Conservation (phyloP, 2,329 filamentous ascomycete genomes). For the Pseudogymnoascus sp. region DNA sequence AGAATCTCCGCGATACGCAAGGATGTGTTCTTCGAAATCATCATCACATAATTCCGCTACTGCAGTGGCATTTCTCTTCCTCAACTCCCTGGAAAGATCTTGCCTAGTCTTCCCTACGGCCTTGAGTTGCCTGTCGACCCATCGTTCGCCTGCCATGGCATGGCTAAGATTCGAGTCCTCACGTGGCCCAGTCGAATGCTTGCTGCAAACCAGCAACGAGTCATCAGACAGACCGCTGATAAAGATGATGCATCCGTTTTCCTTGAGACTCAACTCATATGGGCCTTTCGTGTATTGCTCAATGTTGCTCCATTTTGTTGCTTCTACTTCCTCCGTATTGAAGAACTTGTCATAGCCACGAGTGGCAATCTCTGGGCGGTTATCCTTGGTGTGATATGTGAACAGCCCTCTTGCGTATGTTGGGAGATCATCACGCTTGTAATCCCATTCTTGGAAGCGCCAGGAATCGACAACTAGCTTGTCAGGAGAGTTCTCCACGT, state of each 20-base stretch:
- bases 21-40: slow-evolving; percentile 90
- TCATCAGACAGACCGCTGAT: slow-evolving; percentile 85
- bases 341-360: slow-evolving; percentile 99
- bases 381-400: slow-evolving; percentile 63
- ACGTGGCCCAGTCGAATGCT: slow-evolving; percentile 88
- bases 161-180: slow-evolving; percentile 69
- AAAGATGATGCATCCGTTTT: slow-evolving; percentile 99
- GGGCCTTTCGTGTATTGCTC: slow-evolving; percentile 70
- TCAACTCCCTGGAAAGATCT: slow-evolving; percentile 71
- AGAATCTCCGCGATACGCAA: slow-evolving; percentile 75
- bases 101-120: slow-evolving; percentile 69
- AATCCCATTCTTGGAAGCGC: slow-evolving; percentile 92
- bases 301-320: slow-evolving; percentile 80
- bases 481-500: slow-evolving; percentile 55
- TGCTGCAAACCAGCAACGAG: slow-evolving; percentile 93
- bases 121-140: slow-evolving; percentile 73
- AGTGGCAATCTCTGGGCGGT: slow-evolving; percentile 69
- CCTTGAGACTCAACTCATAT: slow-evolving; percentile 93
- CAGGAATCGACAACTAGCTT: slow-evolving; percentile 76
- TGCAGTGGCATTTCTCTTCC: slow-evolving; percentile 80
- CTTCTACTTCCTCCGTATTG: slow-evolving; percentile 75
- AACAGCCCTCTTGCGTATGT: slow-evolving; percentile 93
- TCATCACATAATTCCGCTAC: slow-evolving; percentile 97
- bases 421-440: slow-evolving; percentile 78
- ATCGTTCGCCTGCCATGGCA: slow-evolving; percentile 73